Conservation (phyloP, 2,329 filamentous ascomycete genomes). For the Penicillium sp. region DNA sequence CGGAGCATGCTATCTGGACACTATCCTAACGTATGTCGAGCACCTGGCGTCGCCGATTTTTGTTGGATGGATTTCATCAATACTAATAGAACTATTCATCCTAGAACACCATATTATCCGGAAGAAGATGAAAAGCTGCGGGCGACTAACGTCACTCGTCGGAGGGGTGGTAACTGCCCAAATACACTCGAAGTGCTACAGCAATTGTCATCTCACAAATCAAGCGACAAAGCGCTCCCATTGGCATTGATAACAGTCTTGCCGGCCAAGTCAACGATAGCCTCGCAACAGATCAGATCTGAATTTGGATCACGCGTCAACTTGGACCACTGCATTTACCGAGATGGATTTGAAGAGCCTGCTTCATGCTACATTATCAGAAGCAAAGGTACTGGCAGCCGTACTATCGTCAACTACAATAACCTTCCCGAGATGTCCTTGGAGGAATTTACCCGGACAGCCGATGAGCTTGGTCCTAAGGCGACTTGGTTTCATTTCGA, state of each 20-base stretch:
- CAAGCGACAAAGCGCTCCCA: constrained; percentile 15
- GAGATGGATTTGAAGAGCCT: constrained; percentile 57
- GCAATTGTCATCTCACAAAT: constrained; percentile 55
- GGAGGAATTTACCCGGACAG: constrained; percentile 60
- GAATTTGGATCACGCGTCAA: constrained; percentile 59
- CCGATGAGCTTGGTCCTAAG: constrained; percentile 42
- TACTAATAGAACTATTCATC: background rate
- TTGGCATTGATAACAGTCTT: constrained; percentile 53
- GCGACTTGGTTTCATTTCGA: constrained; percentile 72
- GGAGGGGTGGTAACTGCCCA: constrained; percentile 73
- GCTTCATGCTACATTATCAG: constrained; percentile 72
- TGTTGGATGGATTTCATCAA: background rate
- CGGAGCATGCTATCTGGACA: constrained; percentile 72
- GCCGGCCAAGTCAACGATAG: constrained; percentile 57
- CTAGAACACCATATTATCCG: constrained; percentile 60
- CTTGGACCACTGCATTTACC: constrained; percentile 63
- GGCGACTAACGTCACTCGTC: constrained; percentile 60
- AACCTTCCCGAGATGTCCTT: constrained; percentile 68
- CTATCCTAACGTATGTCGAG: constrained; percentile 62
- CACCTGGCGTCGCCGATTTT: background rate
- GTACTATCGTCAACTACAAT: constrained; percentile 73
- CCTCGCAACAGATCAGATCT: constrained; percentile 55
- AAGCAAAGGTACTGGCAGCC: constrained; percentile 60
- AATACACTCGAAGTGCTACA: constrained; percentile 73
- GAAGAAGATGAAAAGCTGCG: constrained; percentile 73